A percentile compares a stretch with the other conserved stretches of the same genome.
These are phyloP conservation scores for Naganishia randhawae DNA, from an alignment of 768 basidiomycete species.

Conservation along the genomic window DNA sequence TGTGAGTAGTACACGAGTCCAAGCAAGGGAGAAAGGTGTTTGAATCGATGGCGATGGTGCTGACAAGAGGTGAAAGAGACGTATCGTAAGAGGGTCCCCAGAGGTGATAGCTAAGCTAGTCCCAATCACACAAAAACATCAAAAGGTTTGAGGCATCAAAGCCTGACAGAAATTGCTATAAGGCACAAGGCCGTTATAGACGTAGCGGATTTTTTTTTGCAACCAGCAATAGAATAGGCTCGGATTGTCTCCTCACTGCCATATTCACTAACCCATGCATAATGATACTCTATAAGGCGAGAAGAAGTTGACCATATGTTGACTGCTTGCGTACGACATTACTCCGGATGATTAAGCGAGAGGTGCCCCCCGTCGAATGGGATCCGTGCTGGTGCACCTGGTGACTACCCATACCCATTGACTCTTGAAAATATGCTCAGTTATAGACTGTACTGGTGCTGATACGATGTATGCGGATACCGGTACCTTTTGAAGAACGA, in stretches of 20 bases:
- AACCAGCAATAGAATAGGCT: conserved; percentile 16
- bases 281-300: not conserved
- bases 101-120: too few species aligned
- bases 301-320: not conserved
- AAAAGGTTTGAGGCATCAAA: conserved; percentile 21
- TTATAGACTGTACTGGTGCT: too few species aligned
- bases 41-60: too few species aligned
- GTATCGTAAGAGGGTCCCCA: too few species aligned
- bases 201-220: conserved; percentile 26
- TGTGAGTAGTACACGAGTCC: too few species aligned
- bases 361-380: too few species aligned
- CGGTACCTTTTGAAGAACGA: not conserved
- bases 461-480: not conserved
- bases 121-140: not conserved
- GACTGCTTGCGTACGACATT: not conserved
- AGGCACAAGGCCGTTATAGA: conserved; percentile 20
- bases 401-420: too few species aligned
- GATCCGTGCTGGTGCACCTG: too few species aligned
- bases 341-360: too few species aligned
- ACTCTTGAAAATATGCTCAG: too few species aligned
- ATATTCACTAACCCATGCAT: conserved; percentile 5
- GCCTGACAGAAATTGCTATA: conserved; percentile 25
- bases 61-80: too few species aligned
- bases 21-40: too few species aligned
- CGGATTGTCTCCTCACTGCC: conserved; percentile 17